These are phyloP conservation scores for Mycena metata DNA, from an alignment of 768 basidiomycete species.

Conservation along the genomic window DNA sequence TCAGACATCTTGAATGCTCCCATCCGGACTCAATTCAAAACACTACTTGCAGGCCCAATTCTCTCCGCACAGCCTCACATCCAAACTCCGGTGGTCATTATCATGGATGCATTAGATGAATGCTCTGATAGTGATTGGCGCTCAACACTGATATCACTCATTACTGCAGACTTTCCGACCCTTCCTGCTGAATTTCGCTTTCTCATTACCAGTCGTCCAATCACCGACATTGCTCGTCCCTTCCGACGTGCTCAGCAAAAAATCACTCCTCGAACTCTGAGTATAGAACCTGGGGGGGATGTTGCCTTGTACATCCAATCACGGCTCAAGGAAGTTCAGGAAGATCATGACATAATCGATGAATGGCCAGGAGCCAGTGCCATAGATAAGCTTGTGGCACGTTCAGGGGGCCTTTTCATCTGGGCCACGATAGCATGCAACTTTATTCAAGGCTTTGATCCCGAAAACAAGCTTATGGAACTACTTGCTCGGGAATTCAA, in stretches of 20 bases:
- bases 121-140: slow-evolving; percentile 33
- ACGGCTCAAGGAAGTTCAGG: slow-evolving; percentile 1
- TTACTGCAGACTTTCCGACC: slow-evolving; percentile 27
- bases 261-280: no score
- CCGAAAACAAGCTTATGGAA: slow-evolving; percentile 19
- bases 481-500: background rate
- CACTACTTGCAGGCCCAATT: slow-evolving; percentile 11
- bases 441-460: no score
- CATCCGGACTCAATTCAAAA: slow-evolving; percentile 8
- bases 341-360: no score
- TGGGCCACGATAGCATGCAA: slow-evolving; percentile 42
- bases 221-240: slow-evolving; percentile 33
- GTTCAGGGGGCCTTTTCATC: slow-evolving; percentile 41
- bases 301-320: slow-evolving; percentile 20
- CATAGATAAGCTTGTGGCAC: slow-evolving; percentile 25
- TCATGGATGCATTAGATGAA: slow-evolving; percentile 45
- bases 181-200: slow-evolving; percentile 38
- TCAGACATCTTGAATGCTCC: slow-evolving; percentile 3
- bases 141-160: slow-evolving; percentile 30
- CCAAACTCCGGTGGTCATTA: slow-evolving; percentile 34
- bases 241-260: slow-evolving; percentile 5
- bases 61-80: background rate
- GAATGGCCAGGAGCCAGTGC: slow-evolving; percentile 15
- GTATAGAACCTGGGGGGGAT: slow-evolving; percentile 12
- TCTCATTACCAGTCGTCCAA: slow-evolving; percentile 39